These are phyloP conservation scores for Penium margaritaceum DNA, from an alignment of 139 green algal genomes.

Conservation along the genomic window DNA sequence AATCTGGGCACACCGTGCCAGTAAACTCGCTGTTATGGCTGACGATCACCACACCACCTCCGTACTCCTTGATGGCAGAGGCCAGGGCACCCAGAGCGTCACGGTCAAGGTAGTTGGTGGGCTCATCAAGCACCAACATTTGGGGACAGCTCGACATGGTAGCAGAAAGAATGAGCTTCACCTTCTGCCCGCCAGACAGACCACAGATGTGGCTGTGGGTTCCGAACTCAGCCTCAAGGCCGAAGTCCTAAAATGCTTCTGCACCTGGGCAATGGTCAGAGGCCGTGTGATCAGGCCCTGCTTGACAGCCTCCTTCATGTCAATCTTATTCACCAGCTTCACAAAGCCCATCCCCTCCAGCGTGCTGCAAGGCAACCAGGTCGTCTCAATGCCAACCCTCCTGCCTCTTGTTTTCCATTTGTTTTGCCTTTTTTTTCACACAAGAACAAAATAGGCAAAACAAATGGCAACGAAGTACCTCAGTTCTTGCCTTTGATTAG, in stretches of 20 bases:
- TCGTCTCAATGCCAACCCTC: conserved; percentile 37
- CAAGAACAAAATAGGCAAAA: too few relatives aligned
- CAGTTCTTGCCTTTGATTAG: too few relatives aligned
- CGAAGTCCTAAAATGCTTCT: conserved; percentile 63
- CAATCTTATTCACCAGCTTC: conserved; percentile 79
- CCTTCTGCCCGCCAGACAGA: conserved; percentile 62
- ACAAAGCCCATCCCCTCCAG: conserved; percentile 76
- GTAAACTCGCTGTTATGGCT: conserved; percentile 57
- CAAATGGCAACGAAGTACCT: too few relatives aligned
- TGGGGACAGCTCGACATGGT: conserved; percentile 66
- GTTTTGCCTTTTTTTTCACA: too few relatives aligned
- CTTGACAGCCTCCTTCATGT: conserved; percentile 75
- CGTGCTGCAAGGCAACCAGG: conserved; percentile 45
- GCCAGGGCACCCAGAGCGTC: conserved; percentile 39
- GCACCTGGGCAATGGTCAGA: conserved; percentile 56
- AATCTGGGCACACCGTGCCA: conserved; percentile 7
- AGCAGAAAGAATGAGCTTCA: conserved; percentile 63
- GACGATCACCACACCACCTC: conserved; percentile 65
- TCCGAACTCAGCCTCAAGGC: conserved; percentile 57
- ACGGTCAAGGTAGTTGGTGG: conserved; percentile 74
- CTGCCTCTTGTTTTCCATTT: too few relatives aligned
- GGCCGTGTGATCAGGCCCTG: conserved; percentile 70
- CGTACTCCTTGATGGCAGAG: conserved; percentile 54
- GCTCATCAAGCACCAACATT: conserved; percentile 64
- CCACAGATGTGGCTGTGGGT: conserved; percentile 46